These are phyloP conservation scores for Colletotrichum noveboracense DNA, from an alignment of 2,329 filamentous ascomycete species.

Conservation along the genomic window DNA sequence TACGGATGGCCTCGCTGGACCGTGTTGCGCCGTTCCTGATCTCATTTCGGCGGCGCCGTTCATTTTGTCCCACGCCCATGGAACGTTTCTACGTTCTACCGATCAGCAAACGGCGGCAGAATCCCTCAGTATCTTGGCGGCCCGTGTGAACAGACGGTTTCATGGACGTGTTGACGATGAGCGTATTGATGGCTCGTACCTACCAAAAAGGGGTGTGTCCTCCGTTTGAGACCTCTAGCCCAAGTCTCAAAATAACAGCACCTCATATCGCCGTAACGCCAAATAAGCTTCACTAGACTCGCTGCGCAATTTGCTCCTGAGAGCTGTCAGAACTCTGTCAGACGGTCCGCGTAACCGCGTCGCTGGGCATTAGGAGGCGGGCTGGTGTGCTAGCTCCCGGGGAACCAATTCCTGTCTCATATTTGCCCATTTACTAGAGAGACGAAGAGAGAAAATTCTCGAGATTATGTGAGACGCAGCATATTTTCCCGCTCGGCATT, in stretches of 20 bases:
- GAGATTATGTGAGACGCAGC: background rate
- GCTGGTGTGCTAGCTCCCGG: background rate
- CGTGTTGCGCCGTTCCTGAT: background rate
- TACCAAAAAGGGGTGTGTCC: background rate
- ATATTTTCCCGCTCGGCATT: background rate
- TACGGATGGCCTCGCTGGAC: background rate
- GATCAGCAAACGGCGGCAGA: background rate
- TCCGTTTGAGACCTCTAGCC: background rate
- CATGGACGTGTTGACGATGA: background rate
- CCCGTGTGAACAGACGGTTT: background rate
- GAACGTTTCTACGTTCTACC: background rate
- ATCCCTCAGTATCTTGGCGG: background rate
- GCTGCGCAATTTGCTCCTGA: background rate
- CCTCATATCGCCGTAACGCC: background rate
- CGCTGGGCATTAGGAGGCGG: background rate
- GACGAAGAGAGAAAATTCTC: no score
- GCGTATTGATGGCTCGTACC: background rate
- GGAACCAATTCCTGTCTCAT: background rate
- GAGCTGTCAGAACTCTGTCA: background rate
- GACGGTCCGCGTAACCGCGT: background rate
- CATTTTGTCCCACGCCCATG: background rate
- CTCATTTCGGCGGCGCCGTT: constrained; percentile 17
- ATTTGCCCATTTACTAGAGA: background rate
- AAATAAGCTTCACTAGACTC: background rate
- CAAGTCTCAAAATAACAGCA: background rate